Evolutionary conservation across 1,139 yeast genomes (phyloP).

Genomic region (Scheffersomyces insectosa): DNA sequence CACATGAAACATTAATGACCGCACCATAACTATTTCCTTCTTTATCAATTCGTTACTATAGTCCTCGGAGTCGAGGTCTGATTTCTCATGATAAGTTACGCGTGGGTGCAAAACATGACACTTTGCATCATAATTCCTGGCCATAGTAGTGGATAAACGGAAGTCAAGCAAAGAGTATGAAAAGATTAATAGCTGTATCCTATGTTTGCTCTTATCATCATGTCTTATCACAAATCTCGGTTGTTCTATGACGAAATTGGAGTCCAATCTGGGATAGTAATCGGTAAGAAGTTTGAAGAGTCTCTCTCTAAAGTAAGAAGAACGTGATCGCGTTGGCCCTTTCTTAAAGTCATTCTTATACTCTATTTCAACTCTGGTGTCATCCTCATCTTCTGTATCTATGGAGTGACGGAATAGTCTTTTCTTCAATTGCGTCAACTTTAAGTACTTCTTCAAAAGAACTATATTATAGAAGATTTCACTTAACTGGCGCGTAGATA

Average conservation of each 20-base stretch:
- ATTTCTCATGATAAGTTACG: conserved; percentile 19
- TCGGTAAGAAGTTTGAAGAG: conserved; percentile 35
- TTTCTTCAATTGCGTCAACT: conserved; percentile 23
- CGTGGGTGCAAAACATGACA: conserved; percentile 39
- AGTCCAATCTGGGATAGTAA: conserved; percentile 43
- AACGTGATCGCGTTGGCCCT: not conserved
- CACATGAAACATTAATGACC: conserved; percentile 23
- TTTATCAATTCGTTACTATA: conserved; percentile 7
- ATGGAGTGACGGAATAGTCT: not conserved
- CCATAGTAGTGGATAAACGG: conserved; percentile 34
- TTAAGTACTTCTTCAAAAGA: conserved; percentile 30
- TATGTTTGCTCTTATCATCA: conserved; percentile 17
- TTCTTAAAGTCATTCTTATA: conserved; percentile 6
- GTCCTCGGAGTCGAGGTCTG: conserved; percentile 1
- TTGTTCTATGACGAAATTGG: conserved; percentile 44
- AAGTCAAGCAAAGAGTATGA: conserved; percentile 42
- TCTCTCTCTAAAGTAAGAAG: conserved; percentile 7
- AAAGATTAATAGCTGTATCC: conserved; percentile 32
- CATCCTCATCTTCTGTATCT: conserved; percentile 4
- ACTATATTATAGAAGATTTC: conserved; percentile 38
- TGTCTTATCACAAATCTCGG: conserved; percentile 42
- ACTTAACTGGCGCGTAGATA: conserved; percentile 47
- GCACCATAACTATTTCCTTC: conserved; percentile 21
- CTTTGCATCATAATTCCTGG: conserved; percentile 37
- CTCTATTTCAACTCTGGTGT: conserved; percentile 13